phyloP scores from a whole-genome alignment of 2,329 filamentous ascomycete genomes.

The Penicillium sp. region DNA sequence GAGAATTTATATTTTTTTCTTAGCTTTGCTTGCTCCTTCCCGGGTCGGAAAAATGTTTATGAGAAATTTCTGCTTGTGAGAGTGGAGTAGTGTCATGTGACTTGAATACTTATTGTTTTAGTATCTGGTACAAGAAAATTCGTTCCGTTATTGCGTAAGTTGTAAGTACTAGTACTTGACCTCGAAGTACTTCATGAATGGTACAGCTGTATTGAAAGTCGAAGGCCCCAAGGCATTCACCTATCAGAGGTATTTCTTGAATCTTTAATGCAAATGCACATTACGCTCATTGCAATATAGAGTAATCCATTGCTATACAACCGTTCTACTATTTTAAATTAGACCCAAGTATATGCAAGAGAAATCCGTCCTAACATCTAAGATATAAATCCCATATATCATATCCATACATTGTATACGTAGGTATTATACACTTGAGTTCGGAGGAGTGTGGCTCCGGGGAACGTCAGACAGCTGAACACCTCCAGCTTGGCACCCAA shows the following conservation, averaged over 20 bases:
- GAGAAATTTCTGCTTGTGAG: conserved; percentile 10
- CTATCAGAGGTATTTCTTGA: conserved; percentile 1
- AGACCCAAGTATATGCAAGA: background rate
- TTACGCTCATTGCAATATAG: background rate
- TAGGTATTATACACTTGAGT: background rate
- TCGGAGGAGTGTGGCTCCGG: conserved; percentile 12
- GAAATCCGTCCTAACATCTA: background rate
- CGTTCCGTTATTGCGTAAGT: too few relatives aligned
- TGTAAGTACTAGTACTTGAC: background rate
- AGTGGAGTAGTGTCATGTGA: conserved; percentile 2
- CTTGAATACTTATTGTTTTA: rapidly evolving
- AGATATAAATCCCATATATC: background rate
- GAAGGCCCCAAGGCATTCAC: background rate
- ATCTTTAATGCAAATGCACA: background rate
- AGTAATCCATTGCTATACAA: background rate
- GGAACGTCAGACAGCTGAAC: conserved; percentile 24
- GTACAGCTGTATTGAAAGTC: conserved; percentile 1
- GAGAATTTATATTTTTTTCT: conserved; percentile 22
- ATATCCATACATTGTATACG: background rate
- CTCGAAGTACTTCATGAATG: rapidly evolving
- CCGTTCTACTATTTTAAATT: background rate
- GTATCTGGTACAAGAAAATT: background rate
- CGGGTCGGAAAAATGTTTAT: conserved; percentile 22
- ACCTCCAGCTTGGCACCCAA: conserved; percentile 19
- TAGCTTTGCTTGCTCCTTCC: conserved; percentile 18